A percentile compares a stretch with the other conserved stretches of the same genome.
Evolutionary conservation across 495 filamentous ascomycete genomes (phyloP).

Genomic region (Penicillium cinerascens): DNA sequence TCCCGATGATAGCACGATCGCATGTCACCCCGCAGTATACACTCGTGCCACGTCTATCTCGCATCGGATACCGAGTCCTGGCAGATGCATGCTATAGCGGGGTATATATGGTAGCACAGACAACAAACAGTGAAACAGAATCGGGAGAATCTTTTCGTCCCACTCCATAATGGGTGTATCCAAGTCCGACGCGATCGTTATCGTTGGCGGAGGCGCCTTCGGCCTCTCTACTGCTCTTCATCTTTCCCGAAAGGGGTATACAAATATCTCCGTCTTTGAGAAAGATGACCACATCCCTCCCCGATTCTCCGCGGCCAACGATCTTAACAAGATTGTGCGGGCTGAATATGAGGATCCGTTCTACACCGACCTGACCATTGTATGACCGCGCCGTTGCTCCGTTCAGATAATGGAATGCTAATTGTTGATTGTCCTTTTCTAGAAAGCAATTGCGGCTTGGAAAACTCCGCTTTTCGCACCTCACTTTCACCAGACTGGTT

Average conservation of each 20-base stretch:
- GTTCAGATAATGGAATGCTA: too few relatives aligned
- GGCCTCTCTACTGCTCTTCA: conserved; percentile 51
- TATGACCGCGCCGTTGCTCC: background rate
- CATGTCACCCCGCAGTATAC: background rate
- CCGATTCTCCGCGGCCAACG: conserved; percentile 45
- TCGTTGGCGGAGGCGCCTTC: conserved; percentile 49
- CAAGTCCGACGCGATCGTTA: conserved; percentile 19
- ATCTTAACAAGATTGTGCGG: conserved; percentile 55
- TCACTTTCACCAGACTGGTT: conserved; percentile 53
- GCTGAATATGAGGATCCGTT: conserved; percentile 55
- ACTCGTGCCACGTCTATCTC: background rate
- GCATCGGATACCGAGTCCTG: conserved; percentile 1
- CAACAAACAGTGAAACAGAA: background rate
- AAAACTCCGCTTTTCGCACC: conserved; percentile 49
- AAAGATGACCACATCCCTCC: conserved; percentile 17
- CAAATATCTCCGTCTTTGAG: conserved; percentile 36
- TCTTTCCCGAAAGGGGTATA: conserved; percentile 44
- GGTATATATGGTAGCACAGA: conserved; percentile 5
- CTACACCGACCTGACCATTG: conserved; percentile 45
- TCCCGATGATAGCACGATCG: conserved; percentile 4
- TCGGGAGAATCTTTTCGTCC: background rate
- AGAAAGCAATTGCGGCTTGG: conserved; percentile 51
- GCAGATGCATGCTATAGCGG: background rate
- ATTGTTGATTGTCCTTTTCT: background rate
- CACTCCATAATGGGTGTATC: conserved; percentile 18